Percentiles rank a stretch among this genome's conserved stretches.
phyloP scores from a whole-genome alignment of 352 stramenopile species.

The Phytophthora chlamydospora region DNA sequence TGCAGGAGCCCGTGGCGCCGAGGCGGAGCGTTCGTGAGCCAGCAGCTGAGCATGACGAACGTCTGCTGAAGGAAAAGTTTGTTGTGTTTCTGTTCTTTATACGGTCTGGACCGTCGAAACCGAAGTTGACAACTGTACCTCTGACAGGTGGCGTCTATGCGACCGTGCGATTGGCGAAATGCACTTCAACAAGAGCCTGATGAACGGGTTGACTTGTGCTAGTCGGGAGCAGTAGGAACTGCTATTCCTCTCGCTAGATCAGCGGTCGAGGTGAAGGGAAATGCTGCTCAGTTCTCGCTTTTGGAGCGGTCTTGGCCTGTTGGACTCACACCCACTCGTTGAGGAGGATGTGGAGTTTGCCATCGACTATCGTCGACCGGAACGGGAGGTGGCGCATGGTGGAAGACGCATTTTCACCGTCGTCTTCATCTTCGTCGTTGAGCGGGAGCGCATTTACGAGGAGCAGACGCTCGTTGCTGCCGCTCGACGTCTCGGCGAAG shows the following conservation, averaged over 20 bases:
- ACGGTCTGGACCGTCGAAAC: not conserved
- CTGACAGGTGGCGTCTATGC: too few species aligned
- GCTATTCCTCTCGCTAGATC: too few species aligned
- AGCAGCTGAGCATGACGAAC: not conserved
- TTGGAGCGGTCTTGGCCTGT: not conserved
- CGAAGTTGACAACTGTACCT: too few species aligned
- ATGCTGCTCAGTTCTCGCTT: conserved; percentile 8
- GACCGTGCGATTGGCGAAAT: too few species aligned
- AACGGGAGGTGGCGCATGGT: conserved; percentile 20
- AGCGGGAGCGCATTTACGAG: conserved; percentile 12
- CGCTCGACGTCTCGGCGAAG: conserved; percentile 14
- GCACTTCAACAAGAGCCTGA: too few species aligned
- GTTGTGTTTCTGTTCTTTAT: too few species aligned
- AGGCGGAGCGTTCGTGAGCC: not conserved
- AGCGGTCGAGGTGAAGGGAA: too few species aligned
- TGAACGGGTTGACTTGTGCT: too few species aligned
- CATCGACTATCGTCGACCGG: conserved; percentile 15
- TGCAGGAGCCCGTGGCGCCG: not conserved
- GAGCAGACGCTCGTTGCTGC: conserved; percentile 21
- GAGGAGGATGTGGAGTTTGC: conserved; percentile 2
- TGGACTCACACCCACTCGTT: conserved; percentile 35
- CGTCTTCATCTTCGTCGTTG: conserved; percentile 19
- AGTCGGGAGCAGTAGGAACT: too few species aligned
- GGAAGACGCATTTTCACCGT: not conserved
- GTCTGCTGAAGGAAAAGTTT: not conserved